These are phyloP conservation scores for Cyberlindnera japonica DNA, from an alignment of 805 yeast genomes.

Conservation along the genomic window DNA sequence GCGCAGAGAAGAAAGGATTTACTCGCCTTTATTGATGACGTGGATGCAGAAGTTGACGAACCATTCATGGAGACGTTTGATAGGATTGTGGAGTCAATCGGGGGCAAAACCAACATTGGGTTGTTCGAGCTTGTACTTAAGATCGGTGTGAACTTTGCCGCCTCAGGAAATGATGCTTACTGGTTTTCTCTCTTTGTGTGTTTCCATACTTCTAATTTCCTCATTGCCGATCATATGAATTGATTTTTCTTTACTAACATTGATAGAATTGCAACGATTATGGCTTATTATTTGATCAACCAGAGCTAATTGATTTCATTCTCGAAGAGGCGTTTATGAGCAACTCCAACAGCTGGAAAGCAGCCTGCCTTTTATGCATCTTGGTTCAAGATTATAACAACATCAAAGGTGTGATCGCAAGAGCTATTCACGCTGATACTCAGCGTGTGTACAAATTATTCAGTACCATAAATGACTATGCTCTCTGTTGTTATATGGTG, in stretches of 20 bases:
- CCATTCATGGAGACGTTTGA: constrained; percentile 14
- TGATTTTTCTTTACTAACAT: neutral
- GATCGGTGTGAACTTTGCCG: constrained; percentile 23
- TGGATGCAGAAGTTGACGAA: constrained; percentile 8
- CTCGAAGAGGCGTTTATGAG: constrained; percentile 9
- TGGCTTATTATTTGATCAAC: constrained; percentile 20
- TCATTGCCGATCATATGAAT: neutral
- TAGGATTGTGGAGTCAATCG: constrained; percentile 11
- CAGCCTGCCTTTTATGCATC: constrained; percentile 24
- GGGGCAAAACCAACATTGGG: constrained; percentile 12
- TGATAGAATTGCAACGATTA: constrained; percentile 18
- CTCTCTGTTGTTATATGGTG: constrained; percentile 18
- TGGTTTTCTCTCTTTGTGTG: constrained; percentile 23
- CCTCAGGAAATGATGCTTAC: constrained; percentile 16
- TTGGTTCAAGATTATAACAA: constrained; percentile 23
- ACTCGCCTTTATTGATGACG: constrained; percentile 11
- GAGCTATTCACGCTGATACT: neutral
- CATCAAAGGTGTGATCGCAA: neutral
- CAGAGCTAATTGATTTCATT: constrained; percentile 11
- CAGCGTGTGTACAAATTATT: constrained; percentile 3
- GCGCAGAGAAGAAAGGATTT: constrained; percentile 6
- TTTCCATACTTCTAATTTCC: neutral
- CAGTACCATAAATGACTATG: constrained; percentile 13
- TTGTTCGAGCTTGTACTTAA: constrained; percentile 23
- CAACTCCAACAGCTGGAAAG: constrained; percentile 26